phyloP scores from a whole-genome alignment of 495 filamentous ascomycete genomes.

The Penicillium riverlandense region DNA sequence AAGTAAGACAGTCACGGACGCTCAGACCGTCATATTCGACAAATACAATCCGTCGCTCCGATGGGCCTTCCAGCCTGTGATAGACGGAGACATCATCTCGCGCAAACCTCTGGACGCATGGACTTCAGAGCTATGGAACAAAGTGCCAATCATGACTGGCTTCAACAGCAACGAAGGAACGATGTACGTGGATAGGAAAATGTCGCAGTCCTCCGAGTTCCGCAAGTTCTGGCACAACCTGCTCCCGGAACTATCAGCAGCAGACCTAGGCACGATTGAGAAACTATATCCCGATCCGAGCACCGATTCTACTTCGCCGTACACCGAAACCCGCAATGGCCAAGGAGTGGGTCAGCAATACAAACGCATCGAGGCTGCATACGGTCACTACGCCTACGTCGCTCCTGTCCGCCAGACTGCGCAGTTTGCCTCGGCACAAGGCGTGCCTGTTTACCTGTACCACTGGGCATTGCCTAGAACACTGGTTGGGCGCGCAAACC shows the following conservation, averaged over 20 bases:
- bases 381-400: slow-evolving; percentile 61
- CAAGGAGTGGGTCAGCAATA: slow-evolving; percentile 45
- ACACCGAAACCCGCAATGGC: slow-evolving; percentile 28
- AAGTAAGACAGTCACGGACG: slow-evolving; percentile 33
- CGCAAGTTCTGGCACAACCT: slow-evolving; percentile 46
- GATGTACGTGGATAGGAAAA: slow-evolving; percentile 44
- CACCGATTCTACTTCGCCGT: slow-evolving; percentile 20
- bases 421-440: slow-evolving; percentile 34
- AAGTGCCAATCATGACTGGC: slow-evolving; percentile 56
- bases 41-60: slow-evolving; percentile 47
- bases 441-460: slow-evolving; percentile 47
- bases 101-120: slow-evolving; percentile 50
- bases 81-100: slow-evolving; percentile 50
- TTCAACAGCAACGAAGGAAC: slow-evolving; percentile 62
- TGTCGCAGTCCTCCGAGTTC: slow-evolving; percentile 41
- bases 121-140: slow-evolving; percentile 42
- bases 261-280: slow-evolving; percentile 44
- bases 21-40: slow-evolving; percentile 45
- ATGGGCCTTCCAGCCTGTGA: slow-evolving; percentile 64
- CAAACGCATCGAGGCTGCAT: slow-evolving; percentile 53
- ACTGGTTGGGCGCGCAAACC: slow-evolving; percentile 45
- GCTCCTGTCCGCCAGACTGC: slow-evolving; percentile 58
- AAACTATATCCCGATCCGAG: slow-evolving; percentile 51
- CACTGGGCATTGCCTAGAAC: slow-evolving; percentile 48
- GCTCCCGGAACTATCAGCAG: slow-evolving; percentile 40